Conservation (phyloP, 768 basidiomycete species). For the Lactarius deliciosus region DNA sequence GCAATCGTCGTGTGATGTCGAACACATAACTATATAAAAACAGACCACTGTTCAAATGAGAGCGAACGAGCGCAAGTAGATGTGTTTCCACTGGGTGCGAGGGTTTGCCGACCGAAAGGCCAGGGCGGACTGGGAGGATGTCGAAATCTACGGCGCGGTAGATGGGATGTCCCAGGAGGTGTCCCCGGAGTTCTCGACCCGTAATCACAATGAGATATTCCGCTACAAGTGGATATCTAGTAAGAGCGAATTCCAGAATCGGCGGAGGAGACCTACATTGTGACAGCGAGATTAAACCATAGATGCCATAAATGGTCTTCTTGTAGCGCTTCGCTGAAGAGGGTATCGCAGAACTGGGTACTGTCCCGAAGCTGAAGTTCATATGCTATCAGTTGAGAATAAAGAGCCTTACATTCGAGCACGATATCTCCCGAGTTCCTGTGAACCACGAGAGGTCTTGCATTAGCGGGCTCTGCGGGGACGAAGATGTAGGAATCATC, state of each 20-base stretch:
- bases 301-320: slow-evolving; percentile 71
- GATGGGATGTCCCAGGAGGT: slow-evolving; percentile 81
- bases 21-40: slow-evolving; percentile 91
- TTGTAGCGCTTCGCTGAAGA: slow-evolving; percentile 56
- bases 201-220: slow-evolving; percentile 93
- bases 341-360: slow-evolving; percentile 39
- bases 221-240: slow-evolving; percentile 47
- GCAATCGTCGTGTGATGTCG: slow-evolving; percentile 85
- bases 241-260: neutral
- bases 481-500: slow-evolving; percentile 78
- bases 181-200: slow-evolving; percentile 71
- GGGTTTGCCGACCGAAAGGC: slow-evolving; percentile 62
- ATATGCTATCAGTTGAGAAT: slow-evolving; percentile 11
- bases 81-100: slow-evolving; percentile 88
- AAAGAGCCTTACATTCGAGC: slow-evolving; percentile 54
- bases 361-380: slow-evolving; percentile 10
- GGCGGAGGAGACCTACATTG: slow-evolving; percentile 50
- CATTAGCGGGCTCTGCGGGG: slow-evolving; percentile 60
- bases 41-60: slow-evolving; percentile 74
- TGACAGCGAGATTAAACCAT: slow-evolving; percentile 74
- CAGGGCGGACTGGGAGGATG: slow-evolving; percentile 80
- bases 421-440: slow-evolving; percentile 74
- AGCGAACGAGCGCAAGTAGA: slow-evolving; percentile 79
- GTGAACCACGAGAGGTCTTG: slow-evolving; percentile 68
- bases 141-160: slow-evolving; percentile 90